Base-by-base conservation (phyloP, 2,329 filamentous ascomycete genomes). In the Claviceps citrina region DNA sequence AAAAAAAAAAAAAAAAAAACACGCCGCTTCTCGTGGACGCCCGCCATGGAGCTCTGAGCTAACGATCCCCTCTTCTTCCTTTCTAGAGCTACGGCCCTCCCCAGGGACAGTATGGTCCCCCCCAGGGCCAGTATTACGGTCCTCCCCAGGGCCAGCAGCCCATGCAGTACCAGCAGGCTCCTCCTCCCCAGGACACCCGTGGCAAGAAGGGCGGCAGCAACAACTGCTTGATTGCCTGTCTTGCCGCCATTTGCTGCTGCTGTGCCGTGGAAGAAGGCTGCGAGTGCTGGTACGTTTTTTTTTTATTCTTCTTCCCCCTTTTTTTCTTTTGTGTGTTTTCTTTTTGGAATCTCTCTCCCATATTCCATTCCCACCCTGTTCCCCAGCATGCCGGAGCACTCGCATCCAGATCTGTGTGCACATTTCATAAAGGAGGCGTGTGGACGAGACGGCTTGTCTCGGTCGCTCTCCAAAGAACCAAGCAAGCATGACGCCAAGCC, bases 171-270 rank as follows among this genome's bases (percentile, higher is more conserved):
- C 58, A 65, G 44, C 61, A 63, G 49, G 55, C 51, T 18, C 59
- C 55, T 25, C 55, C 58, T 16, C 54, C 46, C 31, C 52, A 49
- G 18, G 48, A 54, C 44, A 45, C 53, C 44, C 46, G 51, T 38
- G 47, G 52, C 44, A 44, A 49, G 46, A 54, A 53, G 44, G 43
- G 43, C 37, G 58, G 59, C 42, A 54, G 59, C 39, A 58, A 60
- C 42, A 61, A 58, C 47, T 70, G 67, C 48, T 50, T 70, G 39
- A 58, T 61, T 32, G 64, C 58, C 42, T 70, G 66, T 57, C 54
- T 71, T 35, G 66, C 67, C 7, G 57, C 61, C 13, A 49, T 71
- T 40, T 70, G 66, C 56, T 69, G 64, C 54, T 71, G 67, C 54
- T 70, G 65, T 46, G 61, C 65, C 40, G 57, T 61, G 32, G 67